Percentiles rank a stretch among this genome's conserved stretches.
These are phyloP conservation scores for Vitis labrusca DNA, from an alignment of 164 flowering plant genomes.

Conservation along the genomic window DNA sequence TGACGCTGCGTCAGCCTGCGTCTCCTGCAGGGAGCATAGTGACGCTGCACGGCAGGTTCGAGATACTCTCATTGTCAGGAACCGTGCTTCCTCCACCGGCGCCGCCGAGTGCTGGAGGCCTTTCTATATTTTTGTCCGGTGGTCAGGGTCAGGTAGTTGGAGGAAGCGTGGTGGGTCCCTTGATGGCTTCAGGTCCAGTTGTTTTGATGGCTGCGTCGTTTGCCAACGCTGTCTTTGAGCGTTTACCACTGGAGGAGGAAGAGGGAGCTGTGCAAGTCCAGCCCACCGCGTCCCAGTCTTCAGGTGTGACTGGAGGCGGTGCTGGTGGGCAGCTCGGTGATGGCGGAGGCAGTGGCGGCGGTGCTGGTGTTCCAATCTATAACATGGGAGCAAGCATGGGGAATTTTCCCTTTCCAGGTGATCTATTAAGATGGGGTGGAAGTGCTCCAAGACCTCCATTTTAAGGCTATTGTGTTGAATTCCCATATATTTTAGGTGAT, in stretches of 20 bases:
- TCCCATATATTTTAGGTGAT: too few species aligned
- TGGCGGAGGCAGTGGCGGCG: constrained; percentile 19
- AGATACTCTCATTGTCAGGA: constrained; percentile 47
- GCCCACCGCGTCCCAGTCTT: constrained; percentile 46
- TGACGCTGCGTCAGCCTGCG: constrained; percentile 49
- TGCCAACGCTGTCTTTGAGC: constrained; percentile 45
- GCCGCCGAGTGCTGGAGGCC: constrained; percentile 47
- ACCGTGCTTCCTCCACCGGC: constrained; percentile 60
- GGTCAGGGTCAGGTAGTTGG: constrained; percentile 58
- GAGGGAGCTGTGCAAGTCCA: constrained; percentile 24
- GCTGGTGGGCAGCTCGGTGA: constrained; percentile 21
- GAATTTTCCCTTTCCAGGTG: constrained; percentile 36
- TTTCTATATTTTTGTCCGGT: constrained; percentile 44
- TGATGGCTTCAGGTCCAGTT: constrained; percentile 51
- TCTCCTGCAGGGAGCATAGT: constrained; percentile 35
- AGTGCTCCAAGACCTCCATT: constrained; percentile 47
- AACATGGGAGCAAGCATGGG: constrained; percentile 32
- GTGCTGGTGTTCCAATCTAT: constrained; percentile 24
- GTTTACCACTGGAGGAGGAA: constrained; percentile 46
- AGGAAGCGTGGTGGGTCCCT: constrained; percentile 48
- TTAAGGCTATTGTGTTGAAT: constrained; percentile 3
- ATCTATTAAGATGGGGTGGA: constrained; percentile 45
- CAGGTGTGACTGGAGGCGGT: constrained; percentile 39
- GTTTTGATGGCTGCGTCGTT: constrained; percentile 50
- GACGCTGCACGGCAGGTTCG: constrained; percentile 55